phyloP scores from a whole-genome alignment of 495 filamentous ascomycete genomes.

The Tuber brumale region DNA sequence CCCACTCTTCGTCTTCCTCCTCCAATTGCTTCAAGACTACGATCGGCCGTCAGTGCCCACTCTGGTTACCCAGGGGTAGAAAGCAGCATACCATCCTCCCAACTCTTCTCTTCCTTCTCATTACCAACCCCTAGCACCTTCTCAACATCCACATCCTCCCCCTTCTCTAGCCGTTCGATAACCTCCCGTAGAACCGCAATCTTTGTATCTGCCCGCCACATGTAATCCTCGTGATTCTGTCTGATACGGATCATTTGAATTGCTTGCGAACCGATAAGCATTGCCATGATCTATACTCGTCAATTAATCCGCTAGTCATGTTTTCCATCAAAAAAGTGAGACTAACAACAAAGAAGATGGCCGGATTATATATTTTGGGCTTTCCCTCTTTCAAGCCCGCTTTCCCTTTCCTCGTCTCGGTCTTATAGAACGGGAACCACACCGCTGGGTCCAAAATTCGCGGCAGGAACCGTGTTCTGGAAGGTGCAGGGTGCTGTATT shows the following conservation, averaged over 20 bases:
- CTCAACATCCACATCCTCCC: constrained; percentile 88
- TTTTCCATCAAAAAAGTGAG: neutral
- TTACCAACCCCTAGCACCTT: constrained; percentile 74
- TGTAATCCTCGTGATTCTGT: constrained; percentile 64
- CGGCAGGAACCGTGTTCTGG: constrained; percentile 26
- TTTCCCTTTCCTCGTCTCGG: constrained; percentile 43
- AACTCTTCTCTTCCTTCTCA: constrained; percentile 64
- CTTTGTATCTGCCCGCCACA: constrained; percentile 67
- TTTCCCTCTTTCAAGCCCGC: constrained; percentile 47
- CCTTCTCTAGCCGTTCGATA: constrained; percentile 69
- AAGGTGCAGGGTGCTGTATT: constrained; percentile 23
- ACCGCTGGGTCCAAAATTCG: constrained; percentile 31
- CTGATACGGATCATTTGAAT: constrained; percentile 82
- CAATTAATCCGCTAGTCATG: constrained; percentile 14
- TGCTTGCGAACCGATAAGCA: constrained; percentile 87
- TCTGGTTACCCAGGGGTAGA: constrained; percentile 14
- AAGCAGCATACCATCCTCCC: constrained; percentile 66
- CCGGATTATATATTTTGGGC: constrained; percentile 70
- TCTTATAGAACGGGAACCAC: constrained; percentile 17
- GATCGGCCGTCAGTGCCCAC: constrained; percentile 2
- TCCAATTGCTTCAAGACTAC: constrained; percentile 75
- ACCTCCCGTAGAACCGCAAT: constrained; percentile 74
- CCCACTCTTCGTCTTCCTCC: constrained; percentile 62
- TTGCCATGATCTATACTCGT: constrained; percentile 56
- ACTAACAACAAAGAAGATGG: constrained; percentile 71